Percentiles rank a stretch among this genome's conserved stretches.
Evolutionary conservation across 2,329 filamentous ascomycete species (phyloP).

Genomic region (Dactylellina parvicollis): DNA sequence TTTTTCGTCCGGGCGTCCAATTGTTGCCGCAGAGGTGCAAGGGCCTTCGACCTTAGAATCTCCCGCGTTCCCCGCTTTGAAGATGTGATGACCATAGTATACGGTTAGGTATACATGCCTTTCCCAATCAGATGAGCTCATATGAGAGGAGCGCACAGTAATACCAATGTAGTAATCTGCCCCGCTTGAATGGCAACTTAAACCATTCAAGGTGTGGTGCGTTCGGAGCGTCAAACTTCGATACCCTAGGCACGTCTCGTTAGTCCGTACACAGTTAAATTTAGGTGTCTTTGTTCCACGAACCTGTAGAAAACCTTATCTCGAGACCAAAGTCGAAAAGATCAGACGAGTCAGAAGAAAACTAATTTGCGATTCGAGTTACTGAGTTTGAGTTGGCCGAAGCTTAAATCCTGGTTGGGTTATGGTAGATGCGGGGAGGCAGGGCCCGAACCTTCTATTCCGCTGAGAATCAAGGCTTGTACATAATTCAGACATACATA

Average conservation of each 20-base stretch:
- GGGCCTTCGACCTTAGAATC: not conserved
- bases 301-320: slow-evolving; percentile 11
- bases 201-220: slow-evolving; percentile 4
- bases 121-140: slow-evolving; percentile 12
- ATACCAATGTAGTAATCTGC: not conserved
- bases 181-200: slow-evolving; percentile 6
- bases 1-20: not conserved
- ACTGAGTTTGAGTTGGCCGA: slow-evolving; percentile 23
- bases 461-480: slow-evolving; percentile 21
- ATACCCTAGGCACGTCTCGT: slow-evolving; percentile 17
- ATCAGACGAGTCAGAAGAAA: slow-evolving; percentile 41
- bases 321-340: slow-evolving; percentile 18
- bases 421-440: slow-evolving; percentile 43
- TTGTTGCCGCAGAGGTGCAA: not conserved
- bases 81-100: slow-evolving; percentile 15
- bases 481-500: not conserved
- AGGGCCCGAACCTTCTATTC: slow-evolving; percentile 35
- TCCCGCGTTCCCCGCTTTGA: slow-evolving; percentile 36
- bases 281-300: slow-evolving; percentile 15
- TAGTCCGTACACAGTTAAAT: not conserved
- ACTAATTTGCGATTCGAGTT: slow-evolving; percentile 18
- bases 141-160: slow-evolving; percentile 19
- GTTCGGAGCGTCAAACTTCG: not conserved
- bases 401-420: slow-evolving; percentile 33
- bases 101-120: slow-evolving; percentile 29